Evolutionary conservation across 306 rosid genomes (phyloP), one percentile per base, ranked within the genome.

Genomic region (Cicer pinnatifidum): DNA sequence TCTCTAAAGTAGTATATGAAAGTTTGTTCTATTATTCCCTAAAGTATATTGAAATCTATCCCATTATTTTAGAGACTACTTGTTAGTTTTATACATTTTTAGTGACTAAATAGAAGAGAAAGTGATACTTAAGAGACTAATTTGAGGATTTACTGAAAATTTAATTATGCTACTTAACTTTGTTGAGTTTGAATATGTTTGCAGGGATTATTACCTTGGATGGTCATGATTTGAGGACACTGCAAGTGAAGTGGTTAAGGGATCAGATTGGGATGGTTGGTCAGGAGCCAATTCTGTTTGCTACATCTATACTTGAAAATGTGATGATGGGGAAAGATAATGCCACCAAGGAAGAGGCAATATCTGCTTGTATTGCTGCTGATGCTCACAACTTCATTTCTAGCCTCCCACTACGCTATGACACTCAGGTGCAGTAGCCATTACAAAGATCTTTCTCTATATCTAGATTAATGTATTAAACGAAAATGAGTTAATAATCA

Each of bases 251-350:
- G 76, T 91, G 97, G 96, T 83, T 91, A 13, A 87, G 98, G 77
- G 83, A 75, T 72, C 96, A 93, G 82, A 89, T 93, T 77, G 98
- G 98, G 9, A 91, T 88, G 91, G 89, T 93, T 59, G 96, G 97
- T 28, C 97, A 93, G 63, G 98, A 93, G 76, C 97, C 98, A 9
- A 69, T 84, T 72, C 97, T 91, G 9, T 93, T 93, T 66, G 89
- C 92, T 84, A 88, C 94, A 15, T 88, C 86, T 33, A 91, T 89
- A 74, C 56, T 91, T 1, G 94, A 91, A 85, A 93, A 93, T 69
- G 87, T 93, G 75, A 82, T 91, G 92, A 91, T 93, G 97, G 98
- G 98, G 28, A 93, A 82, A 78, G 94, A 91, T 66, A 83, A 84
- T 75, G 86, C 90, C 72, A 91, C 94, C 9, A 84, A 83, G 84